Evolutionary conservation across 306 rosid species (phyloP), one percentile per base, ranked within the genome.

Genomic region (Cyamopsis tetragonoloba): DNA sequence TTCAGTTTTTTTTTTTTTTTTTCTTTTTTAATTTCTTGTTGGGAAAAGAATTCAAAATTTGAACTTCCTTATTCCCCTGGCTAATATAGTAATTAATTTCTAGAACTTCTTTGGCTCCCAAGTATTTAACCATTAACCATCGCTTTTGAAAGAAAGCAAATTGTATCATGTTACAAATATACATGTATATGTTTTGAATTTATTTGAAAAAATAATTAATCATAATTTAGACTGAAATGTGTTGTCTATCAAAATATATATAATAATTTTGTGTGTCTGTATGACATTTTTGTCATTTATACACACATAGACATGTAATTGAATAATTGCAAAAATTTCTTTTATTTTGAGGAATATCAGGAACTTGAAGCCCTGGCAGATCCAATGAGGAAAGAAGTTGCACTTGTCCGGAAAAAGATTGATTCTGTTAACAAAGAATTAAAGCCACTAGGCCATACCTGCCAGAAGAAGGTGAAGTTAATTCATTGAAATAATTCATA

Each of bases 361-460:
- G 99, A 93, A 61, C 99, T 93, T 43, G 98, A 93, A 81, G 88
- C 81, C 65, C 82, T 93, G 2, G 82, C 96, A 46, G 98, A 93
- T 88, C 98, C 98, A 50, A 89, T 88, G 98, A 89, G 98, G 87
- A 93, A 93, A 83, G 98, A 93, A 23, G 98, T 93, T 71, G 73
- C 89, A 1, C 5, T 72, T 38, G 96, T 93, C 55, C 79, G 99
- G 7, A 93, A 93, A 82, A 93, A 3, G 82, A 90, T 93, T 22
- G 99, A 93, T 78, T 26, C 88, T 9, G 79, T 90, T 11, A 93
- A 93, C 97, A 93, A 90, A 81, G 99, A 93, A 80, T 85, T 93
- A 77, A 93, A 90, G 83, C 99, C 98, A 18, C 87, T 89, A 15
- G 99, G 99, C 26, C 91, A 86, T 28, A 60, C 87, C 60, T 93